Percentiles rank a stretch among this genome's conserved stretches.
These are phyloP conservation scores for Ustilago xerochloae DNA, from an alignment of 1,284 basidiomycete genomes.

Conservation along the genomic window DNA sequence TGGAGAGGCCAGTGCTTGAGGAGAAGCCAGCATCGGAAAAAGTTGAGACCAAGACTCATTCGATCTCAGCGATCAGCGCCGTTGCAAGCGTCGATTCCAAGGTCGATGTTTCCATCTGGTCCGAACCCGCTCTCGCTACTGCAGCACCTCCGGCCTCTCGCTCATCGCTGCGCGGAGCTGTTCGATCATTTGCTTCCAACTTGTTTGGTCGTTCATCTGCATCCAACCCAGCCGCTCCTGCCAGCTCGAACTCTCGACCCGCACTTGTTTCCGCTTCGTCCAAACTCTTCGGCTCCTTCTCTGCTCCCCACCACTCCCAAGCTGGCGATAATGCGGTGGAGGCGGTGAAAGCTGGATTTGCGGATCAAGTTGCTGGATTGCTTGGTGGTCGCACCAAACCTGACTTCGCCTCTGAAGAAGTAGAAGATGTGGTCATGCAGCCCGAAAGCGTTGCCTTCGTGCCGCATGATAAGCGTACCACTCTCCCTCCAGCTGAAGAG, in stretches of 20 bases:
- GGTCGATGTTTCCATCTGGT: conserved; percentile 31
- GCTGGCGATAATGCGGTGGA: conserved; percentile 3
- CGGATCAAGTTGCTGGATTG: conserved; percentile 14
- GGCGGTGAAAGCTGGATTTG: conserved; percentile 33
- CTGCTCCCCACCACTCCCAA: neutral
- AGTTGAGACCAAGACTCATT: neutral
- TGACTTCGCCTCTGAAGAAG: neutral
- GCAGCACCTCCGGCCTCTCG: neutral
- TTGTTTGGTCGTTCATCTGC: conserved; percentile 18
- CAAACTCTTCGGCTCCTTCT: conserved; percentile 24
- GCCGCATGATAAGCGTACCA: neutral
- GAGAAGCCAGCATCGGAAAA: neutral
- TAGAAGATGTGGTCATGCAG: conserved; percentile 5
- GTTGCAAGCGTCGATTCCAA: conserved; percentile 1
- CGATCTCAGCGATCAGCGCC: conserved; percentile 35
- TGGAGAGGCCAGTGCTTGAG: conserved; percentile 6
- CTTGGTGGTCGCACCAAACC: conserved; percentile 1
- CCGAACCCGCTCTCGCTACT: neutral
- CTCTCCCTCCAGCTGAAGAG: neutral
- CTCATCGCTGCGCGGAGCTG: conserved; percentile 20
- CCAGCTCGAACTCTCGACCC: neutral
- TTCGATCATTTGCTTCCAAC: conserved; percentile 33
- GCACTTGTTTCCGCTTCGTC: conserved; percentile 17
- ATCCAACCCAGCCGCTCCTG: neutral
- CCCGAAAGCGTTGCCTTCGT: conserved; percentile 6